Conservation (phyloP, 768 basidiomycete genomes). For the Suillus lakei region DNA sequence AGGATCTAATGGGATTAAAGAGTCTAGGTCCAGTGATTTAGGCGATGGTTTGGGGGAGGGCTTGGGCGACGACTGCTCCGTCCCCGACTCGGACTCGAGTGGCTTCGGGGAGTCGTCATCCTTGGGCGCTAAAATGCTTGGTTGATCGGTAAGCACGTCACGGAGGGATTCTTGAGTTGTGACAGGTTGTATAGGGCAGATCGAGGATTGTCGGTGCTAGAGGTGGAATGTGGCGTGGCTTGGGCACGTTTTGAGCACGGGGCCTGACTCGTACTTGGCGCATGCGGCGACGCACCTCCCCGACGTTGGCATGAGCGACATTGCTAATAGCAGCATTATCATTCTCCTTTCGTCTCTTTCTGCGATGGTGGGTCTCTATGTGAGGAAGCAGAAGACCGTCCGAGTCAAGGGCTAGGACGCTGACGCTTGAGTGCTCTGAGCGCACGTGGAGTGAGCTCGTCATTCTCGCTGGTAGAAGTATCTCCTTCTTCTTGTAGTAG, state of each 20-base stretch:
- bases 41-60: too few species aligned
- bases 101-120: constrained; percentile 11
- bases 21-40: constrained; percentile 29
- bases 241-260: constrained; percentile 9
- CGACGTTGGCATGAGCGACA: not conserved
- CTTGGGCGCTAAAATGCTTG: constrained; percentile 13
- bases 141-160: constrained; percentile 6
- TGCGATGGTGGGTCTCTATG: not conserved
- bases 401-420: constrained; percentile 35
- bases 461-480: constrained; percentile 5
- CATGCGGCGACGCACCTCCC: constrained; percentile 11
- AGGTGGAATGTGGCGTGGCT: constrained; percentile 5
- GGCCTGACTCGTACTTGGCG: constrained; percentile 4
- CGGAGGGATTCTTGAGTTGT: not conserved
- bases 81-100: not conserved
- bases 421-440: constrained; percentile 39
- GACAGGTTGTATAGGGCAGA: not conserved
- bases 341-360: constrained; percentile 30
- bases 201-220: constrained; percentile 1
- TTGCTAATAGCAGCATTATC: constrained; percentile 4
- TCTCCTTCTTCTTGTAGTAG: not conserved
- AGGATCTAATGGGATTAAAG: constrained; percentile 32
- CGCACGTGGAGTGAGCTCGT: constrained; percentile 38
- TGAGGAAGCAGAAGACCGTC: constrained; percentile 28
- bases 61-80: too few species aligned